Base-by-base conservation (phyloP, 2,329 filamentous ascomycete species). In the Aureobasidium sp. region DNA sequence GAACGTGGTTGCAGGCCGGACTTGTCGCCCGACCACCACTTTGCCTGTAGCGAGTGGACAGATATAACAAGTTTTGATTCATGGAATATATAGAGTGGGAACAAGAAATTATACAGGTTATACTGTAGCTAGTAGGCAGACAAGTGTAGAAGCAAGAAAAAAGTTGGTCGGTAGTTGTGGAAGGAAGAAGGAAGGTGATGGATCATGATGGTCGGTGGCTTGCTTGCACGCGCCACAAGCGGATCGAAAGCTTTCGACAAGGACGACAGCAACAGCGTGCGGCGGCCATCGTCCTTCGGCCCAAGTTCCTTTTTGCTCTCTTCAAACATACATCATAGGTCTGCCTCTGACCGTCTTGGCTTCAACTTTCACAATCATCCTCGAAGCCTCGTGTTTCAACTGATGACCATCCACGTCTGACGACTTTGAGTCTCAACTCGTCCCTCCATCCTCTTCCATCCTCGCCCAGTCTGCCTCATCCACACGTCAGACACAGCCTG, bases 401-500 rank as follows among this genome's bases (percentile, higher is more conserved):
- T 43, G 12, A 43, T 55, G 51, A 55, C 36, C 26, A 55, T 43
- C 24, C 51, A 41, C 51, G n/a, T 17, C 13, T 32, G 51, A 32
- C 51, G 37, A 55, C 36, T 26, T 17, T 57, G 37, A 53, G 50
- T 29, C 53, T 26, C 29, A 57, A 46, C 41, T 46, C 41, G 27
- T 43, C 53, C 17, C 20, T 20, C 20, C 20, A 20, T 1, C 20
- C 20, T 26, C 41, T 6, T 56, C 41, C 27, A 15, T 57, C 53
- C 20, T 15, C 29, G 39, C 39, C 53, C 53, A 24, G 39, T 46
- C 29, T 57, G 39, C 27, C n/a, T 26, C 29, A 36, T 7, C 24
- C 41, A n/a, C 37, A 34, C 10, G 53, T 34, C 53, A 44, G 53
- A 44, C 51, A 57, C 53, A 46, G 53, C 53, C 41, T 57, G 37